These are phyloP conservation scores for Solanum peruvianum DNA, from an alignment of 257 asterid species.

Conservation along the genomic window DNA sequence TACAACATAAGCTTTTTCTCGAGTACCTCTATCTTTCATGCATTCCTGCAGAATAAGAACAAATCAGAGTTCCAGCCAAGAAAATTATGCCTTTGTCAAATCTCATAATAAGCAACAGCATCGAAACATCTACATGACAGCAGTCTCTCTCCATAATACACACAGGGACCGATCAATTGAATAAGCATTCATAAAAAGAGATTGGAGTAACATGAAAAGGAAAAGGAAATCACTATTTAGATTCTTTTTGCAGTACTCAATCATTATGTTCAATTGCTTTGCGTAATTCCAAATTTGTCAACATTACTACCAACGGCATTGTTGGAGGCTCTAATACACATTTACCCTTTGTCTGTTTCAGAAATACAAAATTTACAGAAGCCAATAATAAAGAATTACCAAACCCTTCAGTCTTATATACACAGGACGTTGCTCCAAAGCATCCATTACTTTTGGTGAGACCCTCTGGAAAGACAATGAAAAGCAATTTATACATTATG, in stretches of 20 bases:
- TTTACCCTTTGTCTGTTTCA: not conserved
- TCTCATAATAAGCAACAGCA: not conserved
- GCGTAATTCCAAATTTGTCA: not conserved
- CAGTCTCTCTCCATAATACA: not conserved
- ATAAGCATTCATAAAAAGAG: not conserved
- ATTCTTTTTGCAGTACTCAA: not conserved
- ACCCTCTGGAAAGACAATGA: slow-evolving; percentile 33
- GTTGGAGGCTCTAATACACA: not conserved
- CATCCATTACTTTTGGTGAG: slow-evolving; percentile 56
- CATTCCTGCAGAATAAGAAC: slow-evolving; percentile 42
- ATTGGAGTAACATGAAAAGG: not conserved
- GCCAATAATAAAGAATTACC: slow-evolving; percentile 32
- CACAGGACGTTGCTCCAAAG: slow-evolving; percentile 60
- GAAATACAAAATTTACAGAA: not conserved
- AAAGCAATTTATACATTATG: not conserved
- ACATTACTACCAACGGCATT: not conserved
- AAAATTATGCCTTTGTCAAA: not conserved
- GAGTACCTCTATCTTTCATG: slow-evolving; percentile 53
- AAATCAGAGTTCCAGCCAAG: not conserved
- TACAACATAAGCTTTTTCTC: slow-evolving; percentile 60
- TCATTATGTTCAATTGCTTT: not conserved
- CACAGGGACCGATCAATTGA: not conserved
- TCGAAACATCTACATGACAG: not conserved
- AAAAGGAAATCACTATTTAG: not conserved
- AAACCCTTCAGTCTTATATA: slow-evolving; percentile 66